Evolutionary conservation across 495 filamentous ascomycete species (phyloP), one percentile per base, ranked within the genome.

Genomic region (Aspergillus diversus): DNA sequence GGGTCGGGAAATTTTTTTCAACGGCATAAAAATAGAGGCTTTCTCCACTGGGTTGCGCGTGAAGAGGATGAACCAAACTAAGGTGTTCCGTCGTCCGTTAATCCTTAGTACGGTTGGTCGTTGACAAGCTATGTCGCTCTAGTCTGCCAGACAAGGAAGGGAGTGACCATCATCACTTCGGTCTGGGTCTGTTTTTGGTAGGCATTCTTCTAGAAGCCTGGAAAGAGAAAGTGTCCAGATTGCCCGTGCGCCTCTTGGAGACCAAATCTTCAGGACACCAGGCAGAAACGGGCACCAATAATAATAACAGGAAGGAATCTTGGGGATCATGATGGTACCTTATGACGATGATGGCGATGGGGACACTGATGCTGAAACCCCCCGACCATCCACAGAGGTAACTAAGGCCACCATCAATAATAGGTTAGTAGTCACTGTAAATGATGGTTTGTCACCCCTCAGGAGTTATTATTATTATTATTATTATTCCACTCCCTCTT

Each of bases 1-100:
- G 52, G 32, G 7, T 55, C 60, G 60, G 60, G 59, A 61, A 61
- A 61, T 55, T 55, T 34, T 27, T 27, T 50, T n/a, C 47, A 50
- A 50, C 7, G 5, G 39, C 17, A 35, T 57, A 57, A 57, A 57
- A 57, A 57, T 57, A 57, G 55, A 37, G 33, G 17, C 27, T 57
- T 43, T 55, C 51, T 34, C 51, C 51, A 50, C 47, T 6, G 21
- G 11, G 11, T 43, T 43, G 11, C 12, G 11, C n/a, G n/a, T 21
- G 47, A 11, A 17, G 9, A 31, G 47, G 47, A 50, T 27, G n/a
- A 50, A 50, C 47, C 47, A 50, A 50, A 50, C 47, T 27, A n/a
- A 49, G 47, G 21, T 6, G 27, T 27, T 50, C 47, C 47, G 21
- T 31, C 47, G 21, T 27, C 17, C 47, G 21, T 50, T 27, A 50